Percentiles rank a stretch among this genome's conserved stretches.
phyloP scores from a whole-genome alignment of 1,284 basidiomycete species.

The Apiotrichum laibachii region DNA sequence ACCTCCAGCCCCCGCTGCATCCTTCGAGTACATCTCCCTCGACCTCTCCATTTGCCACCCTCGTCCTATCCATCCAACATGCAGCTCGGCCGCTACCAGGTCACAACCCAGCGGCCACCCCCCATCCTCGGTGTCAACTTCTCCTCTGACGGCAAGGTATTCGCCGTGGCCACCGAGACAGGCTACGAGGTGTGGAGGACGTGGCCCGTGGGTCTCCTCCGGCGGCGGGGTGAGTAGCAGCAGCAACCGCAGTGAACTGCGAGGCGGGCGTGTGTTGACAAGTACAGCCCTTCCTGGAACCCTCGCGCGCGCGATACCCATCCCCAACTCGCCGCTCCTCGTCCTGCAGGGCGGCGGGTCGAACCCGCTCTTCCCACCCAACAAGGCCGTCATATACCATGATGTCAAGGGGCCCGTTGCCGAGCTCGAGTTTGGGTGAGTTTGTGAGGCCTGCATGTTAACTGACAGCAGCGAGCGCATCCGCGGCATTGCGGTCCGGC shows the following conservation, averaged over 20 bases:
- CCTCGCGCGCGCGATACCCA: slow-evolving; percentile 69
- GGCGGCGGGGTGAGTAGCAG: slow-evolving; percentile 67
- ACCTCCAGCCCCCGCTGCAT: no score
- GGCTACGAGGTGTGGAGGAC: slow-evolving; percentile 85
- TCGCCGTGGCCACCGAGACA: slow-evolving; percentile 74
- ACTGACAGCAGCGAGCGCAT: slow-evolving; percentile 66
- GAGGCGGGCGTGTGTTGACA: neutral
- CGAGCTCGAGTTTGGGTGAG: slow-evolving; percentile 74
- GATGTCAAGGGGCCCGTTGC: slow-evolving; percentile 74
- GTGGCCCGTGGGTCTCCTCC: slow-evolving; percentile 71
- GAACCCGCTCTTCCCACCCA: slow-evolving; percentile 87
- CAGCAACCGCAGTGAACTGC: neutral
- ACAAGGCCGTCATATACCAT: slow-evolving; percentile 91
- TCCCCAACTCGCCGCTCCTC: slow-evolving; percentile 78
- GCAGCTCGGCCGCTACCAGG: slow-evolving; percentile 84
- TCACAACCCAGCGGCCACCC: slow-evolving; percentile 72
- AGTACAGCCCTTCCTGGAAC: slow-evolving; percentile 58
- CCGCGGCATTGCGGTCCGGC: slow-evolving; percentile 71
- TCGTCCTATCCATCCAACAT: slow-evolving; percentile 52
- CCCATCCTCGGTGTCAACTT: slow-evolving; percentile 74
- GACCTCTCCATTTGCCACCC: neutral
- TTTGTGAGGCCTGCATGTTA: neutral
- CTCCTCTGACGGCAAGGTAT: slow-evolving; percentile 68
- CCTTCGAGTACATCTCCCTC: no score
- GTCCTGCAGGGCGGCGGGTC: slow-evolving; percentile 86